These are phyloP conservation scores for Colletotrichum cereale DNA, from an alignment of 2,329 filamentous ascomycete species.

Conservation along the genomic window DNA sequence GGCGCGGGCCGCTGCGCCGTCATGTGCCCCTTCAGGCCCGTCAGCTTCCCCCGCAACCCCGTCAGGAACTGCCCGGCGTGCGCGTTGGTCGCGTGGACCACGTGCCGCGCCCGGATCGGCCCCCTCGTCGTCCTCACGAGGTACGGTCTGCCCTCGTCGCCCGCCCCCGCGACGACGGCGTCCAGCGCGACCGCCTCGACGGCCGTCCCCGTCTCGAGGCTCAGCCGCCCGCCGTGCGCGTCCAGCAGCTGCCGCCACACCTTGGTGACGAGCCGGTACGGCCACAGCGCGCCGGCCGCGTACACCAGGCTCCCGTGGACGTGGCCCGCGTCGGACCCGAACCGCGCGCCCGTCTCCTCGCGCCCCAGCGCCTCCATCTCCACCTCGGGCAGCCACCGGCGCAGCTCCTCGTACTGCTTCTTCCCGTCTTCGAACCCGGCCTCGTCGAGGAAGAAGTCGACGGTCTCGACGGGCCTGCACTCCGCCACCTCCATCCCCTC, in stretches of 20 bases:
- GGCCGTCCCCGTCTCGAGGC: conserved; percentile 53
- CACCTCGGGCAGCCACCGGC: conserved; percentile 55
- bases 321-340: conserved; percentile 49
- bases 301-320: conserved; percentile 59
- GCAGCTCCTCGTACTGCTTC: conserved; percentile 50
- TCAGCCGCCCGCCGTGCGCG: conserved; percentile 49
- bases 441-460: conserved; percentile 59
- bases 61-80: conserved; percentile 65
- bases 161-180: conserved; percentile 17
- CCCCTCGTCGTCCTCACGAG: conserved; percentile 60
- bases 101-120: conserved; percentile 58
- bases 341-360: conserved; percentile 51
- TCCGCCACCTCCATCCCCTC: conserved; percentile 52
- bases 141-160: conserved; percentile 50
- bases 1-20: conserved; percentile 59
- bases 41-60: conserved; percentile 58
- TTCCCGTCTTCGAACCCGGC: conserved; percentile 51
- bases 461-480: conserved; percentile 59
- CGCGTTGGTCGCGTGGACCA: conserved; percentile 71
- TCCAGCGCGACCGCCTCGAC: conserved; percentile 47
- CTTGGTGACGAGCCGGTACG: conserved; percentile 62
- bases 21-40: conserved; percentile 62
- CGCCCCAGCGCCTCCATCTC: conserved; percentile 51
- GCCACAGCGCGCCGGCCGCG: conserved; percentile 62
- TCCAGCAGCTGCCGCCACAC: conserved; percentile 58